Base-by-base conservation (phyloP, 495 filamentous ascomycete genomes). In the Penicillium angulare region DNA sequence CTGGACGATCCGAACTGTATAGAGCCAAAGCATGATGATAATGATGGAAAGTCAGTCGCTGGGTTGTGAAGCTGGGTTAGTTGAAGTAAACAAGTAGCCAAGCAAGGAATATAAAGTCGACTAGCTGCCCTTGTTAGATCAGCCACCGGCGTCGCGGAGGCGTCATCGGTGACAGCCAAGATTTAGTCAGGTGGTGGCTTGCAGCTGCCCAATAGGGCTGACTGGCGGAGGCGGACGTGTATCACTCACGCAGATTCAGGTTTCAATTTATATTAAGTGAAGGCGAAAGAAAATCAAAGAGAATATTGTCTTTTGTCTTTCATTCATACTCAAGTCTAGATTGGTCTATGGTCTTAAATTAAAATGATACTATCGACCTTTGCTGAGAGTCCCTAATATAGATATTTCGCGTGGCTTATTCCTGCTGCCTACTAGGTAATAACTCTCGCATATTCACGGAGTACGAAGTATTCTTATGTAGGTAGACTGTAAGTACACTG, bases 1-100 rank as follows among this genome's bases (percentile, higher is more conserved):
- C 52, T 90, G 85, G 41, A 78, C 65, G 49, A 79, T 70, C 64
- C 88, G 86, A 48, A 88, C 73, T 15, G 82, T 78, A 43, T 84
- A 78, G 23, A 85, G 77, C 67, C 83, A 79, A 34, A 66, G 61
- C 20, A 71, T 36, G 22, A 51, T 46, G 59, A 65, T 65, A n/a
- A 49, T 63, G 62, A 52, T 66, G n/a, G n/a, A n/a, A n/a, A n/a
- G n/a, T n/a, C n/a, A n/a, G n/a, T n/a, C n/a, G n/a, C n/a, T n/a
- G n/a, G 13, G 15, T 34, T 24, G 34, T 16, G 29, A 13, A n/a
- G 29, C 16, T 20, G 12, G 32, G 20, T 9, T 21, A 31, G 13
- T 40, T 48, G 16, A 6, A 42, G 20, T 38, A 45, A 16, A 26
- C 33, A 42, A 38, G 9, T 27, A 8, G 38, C 13, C n/a, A 20